A percentile compares a stretch with the other conserved stretches of the same genome.
Evolutionary conservation across 495 filamentous ascomycete genomes (phyloP).

Genomic region (Venustampulla echinocandica): DNA sequence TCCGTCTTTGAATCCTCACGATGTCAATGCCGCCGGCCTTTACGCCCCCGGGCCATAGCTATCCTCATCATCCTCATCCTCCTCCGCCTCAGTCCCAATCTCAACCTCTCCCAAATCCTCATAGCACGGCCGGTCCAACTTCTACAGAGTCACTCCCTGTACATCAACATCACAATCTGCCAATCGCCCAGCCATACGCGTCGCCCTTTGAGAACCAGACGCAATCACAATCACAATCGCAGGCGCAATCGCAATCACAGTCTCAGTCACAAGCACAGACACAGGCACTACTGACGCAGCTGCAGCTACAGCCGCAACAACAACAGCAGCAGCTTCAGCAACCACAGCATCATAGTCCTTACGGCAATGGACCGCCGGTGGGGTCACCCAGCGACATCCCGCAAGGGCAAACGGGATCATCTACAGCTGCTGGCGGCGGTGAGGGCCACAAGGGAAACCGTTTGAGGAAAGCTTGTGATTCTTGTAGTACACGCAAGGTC

Average conservation of each 20-base stretch:
- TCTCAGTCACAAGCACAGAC: no score
- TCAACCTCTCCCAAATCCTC: neutral
- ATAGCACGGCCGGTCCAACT: neutral
- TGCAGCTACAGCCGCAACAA: no score
- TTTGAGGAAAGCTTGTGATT: constrained; percentile 73
- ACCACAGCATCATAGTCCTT: neutral
- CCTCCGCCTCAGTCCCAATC: neutral
- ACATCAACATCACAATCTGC: constrained; percentile 7
- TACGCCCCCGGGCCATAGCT: constrained; percentile 1
- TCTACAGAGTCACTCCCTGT: neutral
- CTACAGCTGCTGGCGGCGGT: constrained; percentile 3
- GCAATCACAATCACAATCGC: no score
- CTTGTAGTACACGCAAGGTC: constrained; percentile 77
- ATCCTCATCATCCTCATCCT: constrained; percentile 5
- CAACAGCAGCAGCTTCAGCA: constrained; percentile 6
- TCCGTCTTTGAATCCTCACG: neutral
- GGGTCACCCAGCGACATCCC: neutral
- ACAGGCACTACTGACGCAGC: no score
- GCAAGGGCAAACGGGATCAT: neutral
- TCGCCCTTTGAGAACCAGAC: no score
- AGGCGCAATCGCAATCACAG: no score
- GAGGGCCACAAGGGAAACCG: constrained; percentile 35
- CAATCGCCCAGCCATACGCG: neutral
- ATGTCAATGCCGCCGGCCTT: constrained; percentile 7
- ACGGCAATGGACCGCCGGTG: constrained; percentile 11